phyloP scores from a whole-genome alignment of 208 protist species.

The Leishmania mexicana region DNA sequence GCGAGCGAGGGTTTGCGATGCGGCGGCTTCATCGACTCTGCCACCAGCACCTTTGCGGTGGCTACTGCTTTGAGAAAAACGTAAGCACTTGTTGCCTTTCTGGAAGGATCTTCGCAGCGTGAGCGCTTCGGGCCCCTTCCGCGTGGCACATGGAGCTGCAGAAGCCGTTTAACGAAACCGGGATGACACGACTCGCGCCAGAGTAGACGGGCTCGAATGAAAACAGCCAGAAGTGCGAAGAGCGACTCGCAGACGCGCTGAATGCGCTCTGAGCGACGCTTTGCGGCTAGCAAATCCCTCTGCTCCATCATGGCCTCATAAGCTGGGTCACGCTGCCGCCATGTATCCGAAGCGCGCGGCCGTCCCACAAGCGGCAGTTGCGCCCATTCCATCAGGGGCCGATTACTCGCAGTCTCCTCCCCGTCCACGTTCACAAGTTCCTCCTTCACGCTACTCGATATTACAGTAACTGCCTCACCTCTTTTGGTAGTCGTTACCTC shows the following conservation, averaged over 20 bases:
- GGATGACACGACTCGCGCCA: conserved; percentile 70
- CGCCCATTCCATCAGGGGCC: conserved; percentile 44
- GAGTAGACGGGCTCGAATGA: conserved; percentile 58
- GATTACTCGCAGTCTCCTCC: background rate
- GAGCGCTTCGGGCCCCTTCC: conserved; percentile 5
- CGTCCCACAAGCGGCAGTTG: conserved; percentile 62
- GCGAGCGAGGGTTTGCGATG: conserved; percentile 46
- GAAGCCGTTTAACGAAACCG: conserved; percentile 43
- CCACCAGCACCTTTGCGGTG: conserved; percentile 18
- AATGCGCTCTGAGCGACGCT: conserved; percentile 78
- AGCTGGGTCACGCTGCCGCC: conserved; percentile 58
- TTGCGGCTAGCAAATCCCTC: conserved; percentile 68
- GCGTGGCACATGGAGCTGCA: conserved; percentile 26
- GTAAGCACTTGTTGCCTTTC: background rate
- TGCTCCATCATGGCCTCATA: conserved; percentile 79
- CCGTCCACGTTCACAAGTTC: conserved; percentile 29
- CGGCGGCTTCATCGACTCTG: conserved; percentile 17
- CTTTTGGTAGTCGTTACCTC: conserved; percentile 5
- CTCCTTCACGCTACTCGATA: conserved; percentile 24
- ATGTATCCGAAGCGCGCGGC: conserved; percentile 33
- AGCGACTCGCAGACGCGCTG: conserved; percentile 54
- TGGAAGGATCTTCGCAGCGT: background rate
- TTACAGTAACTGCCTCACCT: background rate
- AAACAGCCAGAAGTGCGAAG: conserved; percentile 41
- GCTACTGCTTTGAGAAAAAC: conserved; percentile 34